A percentile compares a stretch with the other conserved stretches of the same genome.
phyloP scores from a whole-genome alignment of 768 basidiomycete genomes.

The Ramaria sp. region DNA sequence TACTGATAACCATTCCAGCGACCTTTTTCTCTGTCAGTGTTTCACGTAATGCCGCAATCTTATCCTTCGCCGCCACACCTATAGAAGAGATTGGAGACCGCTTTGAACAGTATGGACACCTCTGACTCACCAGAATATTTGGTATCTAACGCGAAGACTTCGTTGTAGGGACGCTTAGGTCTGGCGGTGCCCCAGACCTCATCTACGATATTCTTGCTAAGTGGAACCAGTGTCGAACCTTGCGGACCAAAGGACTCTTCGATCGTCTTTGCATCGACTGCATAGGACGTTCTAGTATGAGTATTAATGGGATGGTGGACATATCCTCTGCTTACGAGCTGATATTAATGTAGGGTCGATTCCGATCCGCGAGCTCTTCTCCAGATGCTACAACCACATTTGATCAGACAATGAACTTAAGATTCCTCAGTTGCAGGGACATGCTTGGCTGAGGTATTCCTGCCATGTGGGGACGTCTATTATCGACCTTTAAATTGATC shows the following conservation, averaged over 20 bases:
- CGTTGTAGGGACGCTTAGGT: conserved; percentile 57
- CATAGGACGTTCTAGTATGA: neutral
- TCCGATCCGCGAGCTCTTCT: conserved; percentile 55
- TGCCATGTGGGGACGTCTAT: conserved; percentile 86
- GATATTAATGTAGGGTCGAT: conserved; percentile 73
- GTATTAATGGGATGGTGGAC: neutral
- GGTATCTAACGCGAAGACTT: conserved; percentile 57
- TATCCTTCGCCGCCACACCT: conserved; percentile 56
- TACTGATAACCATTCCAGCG: conserved; percentile 66
- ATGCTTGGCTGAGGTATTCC: conserved; percentile 68
- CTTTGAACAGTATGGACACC: neutral
- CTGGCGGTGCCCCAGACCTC: conserved; percentile 58
- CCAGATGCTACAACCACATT: conserved; percentile 35
- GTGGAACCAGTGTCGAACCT: conserved; percentile 55
- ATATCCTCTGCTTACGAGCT: conserved; percentile 35
- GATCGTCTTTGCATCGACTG: conserved; percentile 59
- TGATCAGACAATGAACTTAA: neutral
- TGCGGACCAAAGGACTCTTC: conserved; percentile 41
- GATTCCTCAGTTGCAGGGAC: neutral
- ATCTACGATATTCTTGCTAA: conserved; percentile 70
- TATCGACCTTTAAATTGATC: neutral
- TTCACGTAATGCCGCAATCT: conserved; percentile 56
- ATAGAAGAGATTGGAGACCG: neutral
- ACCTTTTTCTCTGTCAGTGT: conserved; percentile 43
- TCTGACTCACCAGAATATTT: conserved; percentile 54